Percentiles rank a stretch among this genome's conserved stretches.
Evolutionary conservation across 169 alveolate genomes (phyloP).

Genomic region (Cryptosporidium sp.): DNA sequence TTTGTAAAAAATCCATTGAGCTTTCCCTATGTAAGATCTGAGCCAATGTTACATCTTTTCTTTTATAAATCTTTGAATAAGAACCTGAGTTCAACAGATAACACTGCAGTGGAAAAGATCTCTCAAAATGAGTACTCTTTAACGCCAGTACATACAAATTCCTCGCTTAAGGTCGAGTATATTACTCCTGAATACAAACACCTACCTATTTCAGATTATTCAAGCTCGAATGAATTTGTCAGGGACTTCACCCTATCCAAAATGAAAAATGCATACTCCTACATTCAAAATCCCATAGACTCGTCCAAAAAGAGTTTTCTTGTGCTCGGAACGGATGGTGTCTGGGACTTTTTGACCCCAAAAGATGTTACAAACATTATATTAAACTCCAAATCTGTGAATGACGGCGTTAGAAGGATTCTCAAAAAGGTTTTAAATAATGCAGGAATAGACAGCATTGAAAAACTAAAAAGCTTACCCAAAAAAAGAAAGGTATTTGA

Average conservation of each 20-base stretch:
- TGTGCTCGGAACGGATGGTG: slow-evolving; percentile 66
- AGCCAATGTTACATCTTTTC: slow-evolving; percentile 66
- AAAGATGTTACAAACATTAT: slow-evolving; percentile 34
- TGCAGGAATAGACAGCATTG: slow-evolving; percentile 49
- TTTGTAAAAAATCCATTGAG: slow-evolving; percentile 65
- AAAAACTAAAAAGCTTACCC: slow-evolving; percentile 47
- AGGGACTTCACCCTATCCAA: slow-evolving; percentile 34
- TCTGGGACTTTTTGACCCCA: slow-evolving; percentile 72
- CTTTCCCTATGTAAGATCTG: slow-evolving; percentile 62
- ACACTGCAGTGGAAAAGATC: slow-evolving; percentile 20
- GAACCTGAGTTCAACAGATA: slow-evolving; percentile 2
- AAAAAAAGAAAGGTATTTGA: slow-evolving; percentile 71
- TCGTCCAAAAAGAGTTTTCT: slow-evolving; percentile 23
- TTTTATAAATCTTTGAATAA: slow-evolving; percentile 20
- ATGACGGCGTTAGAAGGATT: slow-evolving; percentile 10
- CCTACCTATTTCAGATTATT: slow-evolving; percentile 3
- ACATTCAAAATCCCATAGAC: not conserved
- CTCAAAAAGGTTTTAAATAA: slow-evolving; percentile 37
- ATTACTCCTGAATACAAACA: slow-evolving; percentile 37
- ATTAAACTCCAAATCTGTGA: slow-evolving; percentile 1
- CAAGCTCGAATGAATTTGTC: slow-evolving; percentile 29
- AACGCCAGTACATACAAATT: slow-evolving; percentile 17
- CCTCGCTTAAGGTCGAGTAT: not conserved
- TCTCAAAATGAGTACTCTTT: slow-evolving; percentile 20
- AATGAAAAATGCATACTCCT: slow-evolving; percentile 23